Evolutionary conservation across 2,329 filamentous ascomycete genomes (phyloP), one percentile per base, ranked within the genome.

Genomic region (Phaeosphaeriaceae sp.): DNA sequence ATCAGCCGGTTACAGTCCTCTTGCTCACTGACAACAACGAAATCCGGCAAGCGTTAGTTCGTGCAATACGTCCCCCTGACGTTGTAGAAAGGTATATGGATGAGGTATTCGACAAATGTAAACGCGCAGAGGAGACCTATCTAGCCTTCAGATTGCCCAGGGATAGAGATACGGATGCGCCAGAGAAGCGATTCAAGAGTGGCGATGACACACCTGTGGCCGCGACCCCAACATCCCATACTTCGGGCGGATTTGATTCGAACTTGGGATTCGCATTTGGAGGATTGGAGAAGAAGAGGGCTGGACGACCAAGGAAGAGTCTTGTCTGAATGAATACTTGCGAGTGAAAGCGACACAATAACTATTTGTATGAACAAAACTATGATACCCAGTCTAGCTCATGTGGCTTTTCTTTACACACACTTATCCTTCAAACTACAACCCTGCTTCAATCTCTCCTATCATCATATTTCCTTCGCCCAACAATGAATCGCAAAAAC

Each of bases 1-100:
- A 91, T 66, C 87, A 92, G 59, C 89, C 89, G 2, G 81, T 92
- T 81, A 87, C 84, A 1, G 81, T 86, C 52, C 79, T 82, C 33
- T 76, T 87, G 34, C 76, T 79, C 30, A 79, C 81, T 40, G 71
- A 76, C 20, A 77, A 81, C 43, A 75, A 80, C 15, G 76, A 79
- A 30, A 74, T 81, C 12, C 74, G 85, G 12, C 80, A 83, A 46
- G 79, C 81, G 3, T 72, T 87, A 8, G 76, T 77, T 23, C 79
- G 81, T 16, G 81, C 83, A 45, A 80, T 86, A 16, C 83, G 81
- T 6, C 69, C 70, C 21, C 64, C 61, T 15, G 70, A 73, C 17
- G 61, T 70, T 12, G 72, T 74, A 6, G 64, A 70, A 15, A 70
- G 64, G 50, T 72, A 73, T 45, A 75, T 75, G 71, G 63, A 74